Evolutionary conservation across 2,329 filamentous ascomycete species (phyloP).

Genomic region (Trichoderma guizhouense): DNA sequence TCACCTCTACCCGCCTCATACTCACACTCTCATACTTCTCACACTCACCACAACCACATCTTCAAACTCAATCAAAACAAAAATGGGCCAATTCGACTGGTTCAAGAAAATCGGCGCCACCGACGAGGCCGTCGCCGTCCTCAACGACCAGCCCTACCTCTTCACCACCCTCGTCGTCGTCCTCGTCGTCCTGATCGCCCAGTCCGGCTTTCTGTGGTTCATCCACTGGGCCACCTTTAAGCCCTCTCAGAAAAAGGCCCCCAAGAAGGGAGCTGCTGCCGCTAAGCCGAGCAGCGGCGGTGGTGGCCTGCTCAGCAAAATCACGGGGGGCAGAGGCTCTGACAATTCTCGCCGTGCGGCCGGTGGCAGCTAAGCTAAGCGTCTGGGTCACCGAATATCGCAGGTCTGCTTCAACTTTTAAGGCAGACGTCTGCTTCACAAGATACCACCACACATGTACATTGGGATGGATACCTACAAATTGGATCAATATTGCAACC

Average conservation of each 20-base stretch:
- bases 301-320: neutral
- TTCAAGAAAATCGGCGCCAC: constrained; percentile 56
- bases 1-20: neutral
- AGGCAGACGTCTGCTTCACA: neutral
- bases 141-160: constrained; percentile 59
- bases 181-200: constrained; percentile 46
- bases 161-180: constrained; percentile 57
- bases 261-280: constrained; percentile 37
- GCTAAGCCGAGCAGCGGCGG: neutral
- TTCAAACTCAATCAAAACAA: neutral
- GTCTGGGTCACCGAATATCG: neutral
- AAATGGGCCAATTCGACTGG: constrained; percentile 55
- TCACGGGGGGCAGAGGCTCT: neutral
- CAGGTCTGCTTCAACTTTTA: neutral
- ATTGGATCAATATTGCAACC: neutral
- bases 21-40: neutral
- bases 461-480: neutral
- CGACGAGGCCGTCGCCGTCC: constrained; percentile 53
- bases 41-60: neutral
- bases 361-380: neutral
- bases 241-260: constrained; percentile 52
- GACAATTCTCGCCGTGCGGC: constrained; percentile 5
- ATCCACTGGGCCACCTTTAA: constrained; percentile 60
- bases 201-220: constrained; percentile 51
- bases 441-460: constrained; percentile 2